A percentile compares a stretch with the other conserved stretches of the same genome.
Evolutionary conservation across 208 protist species (phyloP).

Genomic region (Acanthamoeba lugdunensis): DNA sequence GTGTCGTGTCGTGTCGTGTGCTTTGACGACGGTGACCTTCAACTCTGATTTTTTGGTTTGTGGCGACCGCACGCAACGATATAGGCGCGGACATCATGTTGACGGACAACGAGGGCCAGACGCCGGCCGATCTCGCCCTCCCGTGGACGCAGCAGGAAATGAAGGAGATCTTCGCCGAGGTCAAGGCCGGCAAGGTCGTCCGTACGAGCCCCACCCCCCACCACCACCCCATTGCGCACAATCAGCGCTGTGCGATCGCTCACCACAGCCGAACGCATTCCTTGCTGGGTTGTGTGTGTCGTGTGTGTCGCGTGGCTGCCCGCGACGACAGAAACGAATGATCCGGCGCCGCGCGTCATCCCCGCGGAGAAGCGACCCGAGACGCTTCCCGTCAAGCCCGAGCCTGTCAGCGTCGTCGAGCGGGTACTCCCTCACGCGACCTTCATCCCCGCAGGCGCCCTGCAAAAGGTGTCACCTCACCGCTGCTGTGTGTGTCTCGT

Average conservation of each 20-base stretch:
- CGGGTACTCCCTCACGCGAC: not conserved
- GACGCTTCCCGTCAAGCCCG: not conserved
- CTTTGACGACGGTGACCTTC: too few relatives aligned
- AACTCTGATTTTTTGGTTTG: too few relatives aligned
- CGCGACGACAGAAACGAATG: not conserved
- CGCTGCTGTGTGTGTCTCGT: too few relatives aligned
- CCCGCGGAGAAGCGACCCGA: conserved; percentile 6
- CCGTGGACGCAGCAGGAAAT: conserved; percentile 39
- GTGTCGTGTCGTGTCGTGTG: too few relatives aligned
- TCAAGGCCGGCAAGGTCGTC: not conserved
- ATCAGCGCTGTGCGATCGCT: too few relatives aligned
- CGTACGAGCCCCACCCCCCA: not conserved
- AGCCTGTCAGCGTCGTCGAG: not conserved
- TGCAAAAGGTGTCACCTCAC: too few relatives aligned
- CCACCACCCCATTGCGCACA: too few relatives aligned
- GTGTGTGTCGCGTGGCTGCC: not conserved
- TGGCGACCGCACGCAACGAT: too few relatives aligned
- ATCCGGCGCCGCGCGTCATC: not conserved
- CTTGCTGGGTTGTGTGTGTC: not conserved
- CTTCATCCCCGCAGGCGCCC: too few relatives aligned
- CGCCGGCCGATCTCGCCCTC: conserved; percentile 1
- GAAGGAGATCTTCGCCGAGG: conserved; percentile 17
- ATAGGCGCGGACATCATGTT: conserved; percentile 19
- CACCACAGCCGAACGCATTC: not conserved
- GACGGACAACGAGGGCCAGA: conserved; percentile 43